Base-by-base conservation (phyloP, 2,329 filamentous ascomycete genomes). In the Rhynchosporium secalis region DNA sequence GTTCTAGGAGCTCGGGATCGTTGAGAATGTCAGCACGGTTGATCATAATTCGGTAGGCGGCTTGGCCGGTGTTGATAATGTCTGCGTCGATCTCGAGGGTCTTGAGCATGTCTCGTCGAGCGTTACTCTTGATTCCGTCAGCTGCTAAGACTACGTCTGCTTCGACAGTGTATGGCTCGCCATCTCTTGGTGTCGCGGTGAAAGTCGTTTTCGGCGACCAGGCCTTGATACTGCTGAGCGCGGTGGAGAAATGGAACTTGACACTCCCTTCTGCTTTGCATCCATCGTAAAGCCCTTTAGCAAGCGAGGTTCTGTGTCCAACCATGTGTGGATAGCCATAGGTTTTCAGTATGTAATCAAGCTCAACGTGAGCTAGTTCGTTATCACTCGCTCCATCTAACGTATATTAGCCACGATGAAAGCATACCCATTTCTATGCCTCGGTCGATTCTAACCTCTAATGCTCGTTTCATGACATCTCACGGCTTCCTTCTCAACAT, bases 261-360 rank as follows among this genome's bases (percentile, higher is more conserved):
- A 94, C 86, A 41, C 78, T 78, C 20, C 81, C 74, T 70, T 90
- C 81, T 52, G 79, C 78, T 70, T 85, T 78, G 76, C 90, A 93
- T n/a, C 83, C 89, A 54, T 88, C 80, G 75, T 86, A 92, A 38
- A 94, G 77, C 5, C 83, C 83, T 41, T 83, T 83, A 5, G 90
- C 89, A 3, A 94, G 81, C 8, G 87, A 89, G 0, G 87, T 81
- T 26, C 91, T 85, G 73, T 95, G 91, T 7, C 89, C 90, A 4
- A 91, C 89, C 83, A 90, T 92, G 76, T 94, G 90, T 0, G 89
- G 86, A 72, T 89, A 92, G 41, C 84, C 84, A 72, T 92, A 94
- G 38, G 83, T 86, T 8, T 83, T 76, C 56, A 82, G 78, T 66
- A 94, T 86, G 68, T 91, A 86, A 38, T 79, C 78, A 71, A 94